Evolutionary conservation across 2,329 filamentous ascomycete species (phyloP), one percentile per base, ranked within the genome.

Genomic region (Plectosphaerella sp.): DNA sequence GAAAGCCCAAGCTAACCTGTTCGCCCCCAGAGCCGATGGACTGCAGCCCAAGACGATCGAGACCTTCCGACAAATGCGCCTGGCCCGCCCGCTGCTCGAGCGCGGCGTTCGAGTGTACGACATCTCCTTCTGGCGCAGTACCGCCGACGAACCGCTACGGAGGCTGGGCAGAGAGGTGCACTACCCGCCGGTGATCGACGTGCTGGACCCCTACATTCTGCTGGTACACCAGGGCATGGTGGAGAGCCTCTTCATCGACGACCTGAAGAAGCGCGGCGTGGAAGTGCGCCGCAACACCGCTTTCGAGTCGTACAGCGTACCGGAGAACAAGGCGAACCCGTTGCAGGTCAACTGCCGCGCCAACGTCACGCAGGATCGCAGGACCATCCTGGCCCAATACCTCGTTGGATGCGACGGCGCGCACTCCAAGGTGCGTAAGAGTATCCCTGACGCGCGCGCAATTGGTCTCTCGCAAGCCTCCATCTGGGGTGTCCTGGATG

Each of bases 41-140:
- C 72, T 91, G 49, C 87, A 91, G 62, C 87, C 87, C 45, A 91
- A 91, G 69, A 87, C 86, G 1, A 88, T 91, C 60, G 87, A 91
- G 71, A 91, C 87, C 0, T 80, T 90, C 60, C 80, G 82, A 56
- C 87, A 89, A 68, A 83, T 91, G 74, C 76, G 86, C 35, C 70
- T 90, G n/a, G 84, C 82, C n/a, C 86, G 89, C 57, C 73, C 80
- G 2, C 67, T 91, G 28, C 67, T 91, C 42, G 80, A 81, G 56
- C 79, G 84, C 59, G 87, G 84, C 28, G 86, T 86, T 48, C 82
- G 80, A 45, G 82, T 91, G 45, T 88, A 87, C 67, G 87, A 91
- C 62, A 90, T 91, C 54, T 78, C 83, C 43, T 89, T 89, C 64
- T 91, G 87, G 86, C 77, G 82, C 64, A 73, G 75, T 52, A 79